phyloP scores from a whole-genome alignment of 2,329 filamentous ascomycete species.

The Aspergillus costaricaensis region DNA sequence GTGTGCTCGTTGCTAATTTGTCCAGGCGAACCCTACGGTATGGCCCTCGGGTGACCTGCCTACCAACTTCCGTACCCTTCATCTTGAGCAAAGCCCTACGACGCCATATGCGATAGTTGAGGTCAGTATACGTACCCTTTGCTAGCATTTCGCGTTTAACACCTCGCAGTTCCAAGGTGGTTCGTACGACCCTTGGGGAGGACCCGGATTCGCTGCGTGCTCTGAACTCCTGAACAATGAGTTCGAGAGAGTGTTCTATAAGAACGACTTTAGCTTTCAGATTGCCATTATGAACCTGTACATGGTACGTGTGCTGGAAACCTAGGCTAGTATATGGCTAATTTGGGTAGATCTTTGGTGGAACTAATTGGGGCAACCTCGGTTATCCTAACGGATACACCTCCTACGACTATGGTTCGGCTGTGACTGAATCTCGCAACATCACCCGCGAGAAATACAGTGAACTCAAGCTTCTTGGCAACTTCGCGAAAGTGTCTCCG shows the following conservation, averaged over 20 bases:
- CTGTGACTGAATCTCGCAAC: slow-evolving; percentile 69
- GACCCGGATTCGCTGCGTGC: slow-evolving; percentile 69
- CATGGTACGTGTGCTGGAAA: slow-evolving; percentile 57
- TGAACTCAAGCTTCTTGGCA: slow-evolving; percentile 73
- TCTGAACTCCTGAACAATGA: slow-evolving; percentile 67
- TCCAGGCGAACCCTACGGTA: slow-evolving; percentile 55
- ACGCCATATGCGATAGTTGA: slow-evolving; percentile 68
- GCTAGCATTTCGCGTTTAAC: slow-evolving; percentile 5
- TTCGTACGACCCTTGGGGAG: slow-evolving; percentile 74
- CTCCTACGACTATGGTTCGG: slow-evolving; percentile 62
- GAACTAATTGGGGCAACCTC: slow-evolving; percentile 82
- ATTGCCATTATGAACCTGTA: slow-evolving; percentile 71
- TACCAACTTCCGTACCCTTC: slow-evolving; percentile 55
- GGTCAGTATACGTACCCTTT: slow-evolving; percentile 28
- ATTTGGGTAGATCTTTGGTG: slow-evolving; percentile 61
- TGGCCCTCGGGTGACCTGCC: slow-evolving; percentile 64
- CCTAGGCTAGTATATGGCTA: not conserved
- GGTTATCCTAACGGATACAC: slow-evolving; percentile 68
- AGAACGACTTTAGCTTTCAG: slow-evolving; percentile 69
- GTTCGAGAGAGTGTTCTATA: slow-evolving; percentile 77
- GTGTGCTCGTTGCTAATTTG: slow-evolving; percentile 12
- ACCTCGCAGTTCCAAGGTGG: slow-evolving; percentile 65
- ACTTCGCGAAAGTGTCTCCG: slow-evolving; percentile 73
- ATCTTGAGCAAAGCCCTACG: slow-evolving; percentile 62
- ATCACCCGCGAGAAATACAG: slow-evolving; percentile 75